Conservation (phyloP, 768 basidiomycete species). For the Leccinum broughii region DNA sequence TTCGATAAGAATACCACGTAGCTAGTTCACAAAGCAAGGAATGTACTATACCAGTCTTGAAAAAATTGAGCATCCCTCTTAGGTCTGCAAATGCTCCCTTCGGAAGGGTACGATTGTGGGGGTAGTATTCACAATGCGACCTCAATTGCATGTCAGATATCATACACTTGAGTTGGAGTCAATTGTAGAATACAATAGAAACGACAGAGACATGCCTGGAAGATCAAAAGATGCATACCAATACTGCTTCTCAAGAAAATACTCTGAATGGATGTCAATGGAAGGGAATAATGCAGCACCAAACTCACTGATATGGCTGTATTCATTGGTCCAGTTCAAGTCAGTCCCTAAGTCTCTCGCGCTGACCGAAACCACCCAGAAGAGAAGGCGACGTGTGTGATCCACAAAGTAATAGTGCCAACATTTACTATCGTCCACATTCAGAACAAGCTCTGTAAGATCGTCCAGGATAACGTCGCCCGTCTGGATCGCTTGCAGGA, state of each 20-base stretch:
- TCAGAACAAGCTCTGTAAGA: slow-evolving; percentile 13
- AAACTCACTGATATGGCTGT: background rate
- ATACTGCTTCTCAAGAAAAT: slow-evolving; percentile 4
- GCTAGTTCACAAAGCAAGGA: background rate
- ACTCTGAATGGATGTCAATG: slow-evolving; percentile 7
- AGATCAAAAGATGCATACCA: slow-evolving; percentile 6
- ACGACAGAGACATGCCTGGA: background rate
- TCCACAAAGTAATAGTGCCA: slow-evolving; percentile 23
- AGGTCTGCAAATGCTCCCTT: slow-evolving; percentile 7
- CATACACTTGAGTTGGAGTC: background rate
- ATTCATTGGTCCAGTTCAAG: slow-evolving; percentile 13
- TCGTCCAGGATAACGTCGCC: slow-evolving; percentile 7
- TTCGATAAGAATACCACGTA: background rate
- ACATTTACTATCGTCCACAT: background rate
- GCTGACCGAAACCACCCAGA: slow-evolving; percentile 12
- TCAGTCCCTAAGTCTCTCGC: background rate
- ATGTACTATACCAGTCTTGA: slow-evolving; percentile 11
- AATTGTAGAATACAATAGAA: background rate
- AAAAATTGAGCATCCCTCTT: slow-evolving; percentile 18
- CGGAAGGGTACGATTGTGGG: slow-evolving; percentile 4
- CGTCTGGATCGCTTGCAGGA: background rate
- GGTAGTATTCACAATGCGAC: slow-evolving; percentile 21
- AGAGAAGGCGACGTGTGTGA: slow-evolving; percentile 18
- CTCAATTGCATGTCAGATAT: slow-evolving; percentile 6
- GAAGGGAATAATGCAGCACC: background rate